Evolutionary conservation across 192 early-diverging fungal genomes (phyloP).

Genomic region (Obelidium mucronatum): DNA sequence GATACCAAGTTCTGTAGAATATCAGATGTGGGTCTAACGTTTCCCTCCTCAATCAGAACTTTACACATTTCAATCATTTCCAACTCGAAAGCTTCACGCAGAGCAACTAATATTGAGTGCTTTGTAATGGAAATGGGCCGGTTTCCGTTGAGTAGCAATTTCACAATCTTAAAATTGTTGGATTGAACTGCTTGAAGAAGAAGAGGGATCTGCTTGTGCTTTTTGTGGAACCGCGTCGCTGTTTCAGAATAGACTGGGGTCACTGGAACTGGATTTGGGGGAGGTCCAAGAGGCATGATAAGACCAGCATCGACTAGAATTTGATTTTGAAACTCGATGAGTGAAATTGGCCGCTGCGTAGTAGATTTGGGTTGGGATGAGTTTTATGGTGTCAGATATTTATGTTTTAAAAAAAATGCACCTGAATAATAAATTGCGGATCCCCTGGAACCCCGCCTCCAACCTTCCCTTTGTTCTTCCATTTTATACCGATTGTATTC

Average conservation of each 20-base stretch:
- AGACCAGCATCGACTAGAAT: slow-evolving; percentile 16
- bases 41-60: slow-evolving; percentile 17
- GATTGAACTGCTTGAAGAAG: slow-evolving; percentile 43
- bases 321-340: slow-evolving; percentile 12
- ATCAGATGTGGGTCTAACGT: slow-evolving; percentile 8
- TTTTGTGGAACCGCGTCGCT: background rate
- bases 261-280: background rate
- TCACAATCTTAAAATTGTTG: slow-evolving; percentile 34
- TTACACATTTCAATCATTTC: slow-evolving; percentile 32
- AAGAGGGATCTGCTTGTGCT: slow-evolving; percentile 26
- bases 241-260: slow-evolving; percentile 11
- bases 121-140: background rate
- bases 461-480: slow-evolving; percentile 36
- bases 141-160: slow-evolving; percentile 17
- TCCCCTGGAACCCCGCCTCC: slow-evolving; percentile 30
- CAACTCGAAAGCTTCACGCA: slow-evolving; percentile 26
- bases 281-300: too few relatives aligned
- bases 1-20: slow-evolving; percentile 36
- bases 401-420: background rate
- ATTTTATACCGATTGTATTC: background rate
- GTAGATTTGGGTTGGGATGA: too few relatives aligned
- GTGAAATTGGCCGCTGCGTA: background rate
- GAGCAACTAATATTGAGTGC: slow-evolving; percentile 6
- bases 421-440: slow-evolving; percentile 1
- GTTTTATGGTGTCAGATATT: background rate